phyloP scores from a whole-genome alignment of 331 rosid genomes.

The Arachis monticola region DNA sequence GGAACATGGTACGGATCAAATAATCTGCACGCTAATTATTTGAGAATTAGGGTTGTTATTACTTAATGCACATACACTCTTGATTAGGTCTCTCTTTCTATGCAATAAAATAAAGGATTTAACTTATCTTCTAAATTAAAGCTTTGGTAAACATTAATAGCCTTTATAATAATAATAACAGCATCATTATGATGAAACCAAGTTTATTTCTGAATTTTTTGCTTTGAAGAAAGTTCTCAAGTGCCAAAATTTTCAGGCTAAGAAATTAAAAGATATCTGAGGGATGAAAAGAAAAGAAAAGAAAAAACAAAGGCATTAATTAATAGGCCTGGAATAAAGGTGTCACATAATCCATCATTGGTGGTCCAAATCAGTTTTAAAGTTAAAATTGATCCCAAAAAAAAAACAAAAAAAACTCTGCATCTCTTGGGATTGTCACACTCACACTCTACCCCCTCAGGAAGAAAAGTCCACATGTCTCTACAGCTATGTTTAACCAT shows the following conservation, averaged over 20 bases:
- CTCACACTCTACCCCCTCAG: too few relatives aligned
- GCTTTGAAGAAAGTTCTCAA: neutral
- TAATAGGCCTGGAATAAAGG: neutral
- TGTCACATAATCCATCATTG: neutral
- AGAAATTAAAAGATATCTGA: neutral
- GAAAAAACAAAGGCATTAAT: neutral
- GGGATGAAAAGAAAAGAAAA: neutral
- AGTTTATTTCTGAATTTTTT: neutral
- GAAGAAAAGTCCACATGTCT: too few relatives aligned
- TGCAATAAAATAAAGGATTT: neutral
- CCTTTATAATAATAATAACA: too few relatives aligned
- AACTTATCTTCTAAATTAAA: neutral
- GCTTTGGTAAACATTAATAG: neutral
- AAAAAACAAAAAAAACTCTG: too few relatives aligned
- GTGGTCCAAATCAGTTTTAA: neutral
- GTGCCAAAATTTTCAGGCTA: neutral
- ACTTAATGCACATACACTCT: neutral
- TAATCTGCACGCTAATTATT: neutral
- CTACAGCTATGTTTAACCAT: too few relatives aligned
- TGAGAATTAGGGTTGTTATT: neutral
- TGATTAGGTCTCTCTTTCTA: neutral
- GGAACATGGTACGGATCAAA: neutral
- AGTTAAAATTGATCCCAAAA: neutral
- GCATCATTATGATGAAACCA: neutral
- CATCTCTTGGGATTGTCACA: too few relatives aligned